Base-by-base conservation (phyloP, 2,329 filamentous ascomycete species). In the Claviceps digitariae region DNA sequence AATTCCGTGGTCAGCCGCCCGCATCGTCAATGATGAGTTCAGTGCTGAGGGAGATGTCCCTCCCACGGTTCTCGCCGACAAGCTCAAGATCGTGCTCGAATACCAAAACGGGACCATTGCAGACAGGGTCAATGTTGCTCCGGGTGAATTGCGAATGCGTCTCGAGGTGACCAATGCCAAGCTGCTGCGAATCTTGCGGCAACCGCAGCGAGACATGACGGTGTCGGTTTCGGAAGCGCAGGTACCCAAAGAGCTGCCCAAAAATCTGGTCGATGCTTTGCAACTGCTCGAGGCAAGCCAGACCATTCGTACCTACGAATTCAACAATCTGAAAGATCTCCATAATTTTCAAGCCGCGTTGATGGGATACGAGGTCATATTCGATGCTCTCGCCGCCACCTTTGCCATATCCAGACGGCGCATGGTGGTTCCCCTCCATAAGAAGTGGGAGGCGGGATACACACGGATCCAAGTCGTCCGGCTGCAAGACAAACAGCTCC, bases 401-500 rank as follows among this genome's bases (percentile, higher is more conserved):
- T 87, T 95, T 66, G 83, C 85, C 54, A 95, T 95, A 58, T 83
- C 90, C 1, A 82, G 90, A 31, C 82, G 87, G 49, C 81, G 87
- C 59, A 93, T 90, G 84, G 87, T 95, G 13, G 88, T 95, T 17
- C 88, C 88, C 0, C 91, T 95, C 59, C 87, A 94, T 72, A 95
- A 95, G 71, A 93, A 93, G 67, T 94, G 88, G 87, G 89, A 94
- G 64, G 87, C 90, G 2, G 81, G 77, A n/a, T 78, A 77, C 40
- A 87, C 87, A 9, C 82, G 90, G 38, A 74, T 95, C 8, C 90
- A 95, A 65, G 75, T 95, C 40, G 81, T 95, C 38, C 63, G 61
- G 52, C 76, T 82, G 58, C 83, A 85, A 58, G 86, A 90, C 57
- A 86, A 82, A 62, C 78, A 86, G 15, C 69, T 86, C 23, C 88